A percentile compares a stretch with the other conserved stretches of the same genome.
Evolutionary conservation across 2,329 filamentous ascomycete species (phyloP).

Genomic region (Exophiala sideris): DNA sequence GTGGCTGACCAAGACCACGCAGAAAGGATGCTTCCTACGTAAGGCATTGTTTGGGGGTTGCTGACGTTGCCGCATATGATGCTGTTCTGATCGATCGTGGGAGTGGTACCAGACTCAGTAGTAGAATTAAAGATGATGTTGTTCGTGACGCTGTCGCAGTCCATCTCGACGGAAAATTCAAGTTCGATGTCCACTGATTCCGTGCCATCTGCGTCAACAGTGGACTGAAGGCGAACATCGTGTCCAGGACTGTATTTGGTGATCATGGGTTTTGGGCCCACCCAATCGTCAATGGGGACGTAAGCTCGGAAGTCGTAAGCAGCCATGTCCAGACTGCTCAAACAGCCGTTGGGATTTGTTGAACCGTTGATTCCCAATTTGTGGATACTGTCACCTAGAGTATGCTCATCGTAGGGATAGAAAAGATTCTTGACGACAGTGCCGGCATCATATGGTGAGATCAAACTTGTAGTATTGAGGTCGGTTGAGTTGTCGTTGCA

Average conservation of each 20-base stretch:
- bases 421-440: slow-evolving; percentile 62
- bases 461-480: slow-evolving; percentile 42
- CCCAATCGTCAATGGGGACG: slow-evolving; percentile 52
- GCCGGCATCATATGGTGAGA: slow-evolving; percentile 54
- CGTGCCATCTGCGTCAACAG: slow-evolving; percentile 36
- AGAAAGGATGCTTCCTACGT: slow-evolving; percentile 53
- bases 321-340: slow-evolving; percentile 51
- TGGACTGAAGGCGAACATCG: slow-evolving; percentile 55
- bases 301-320: slow-evolving; percentile 60
- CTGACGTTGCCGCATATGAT: slow-evolving; percentile 46
- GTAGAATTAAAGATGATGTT: slow-evolving; percentile 53
- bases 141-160: slow-evolving; percentile 54
- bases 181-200: slow-evolving; percentile 52
- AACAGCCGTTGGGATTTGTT: slow-evolving; percentile 53
- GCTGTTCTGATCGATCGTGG: slow-evolving; percentile 44
- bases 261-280: slow-evolving; percentile 54
- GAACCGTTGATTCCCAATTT: slow-evolving; percentile 49
- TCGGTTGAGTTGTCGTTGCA: slow-evolving; percentile 45
- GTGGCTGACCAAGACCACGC: slow-evolving; percentile 54
- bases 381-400: slow-evolving; percentile 46
- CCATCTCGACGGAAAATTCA: slow-evolving; percentile 60
- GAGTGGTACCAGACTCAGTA: slow-evolving; percentile 45
- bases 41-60: slow-evolving; percentile 35
- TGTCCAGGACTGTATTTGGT: slow-evolving; percentile 61
- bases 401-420: slow-evolving; percentile 57